These are phyloP conservation scores for Cryptosporidium baileyi DNA, from an alignment of 169 alveolate species.

Conservation along the genomic window DNA sequence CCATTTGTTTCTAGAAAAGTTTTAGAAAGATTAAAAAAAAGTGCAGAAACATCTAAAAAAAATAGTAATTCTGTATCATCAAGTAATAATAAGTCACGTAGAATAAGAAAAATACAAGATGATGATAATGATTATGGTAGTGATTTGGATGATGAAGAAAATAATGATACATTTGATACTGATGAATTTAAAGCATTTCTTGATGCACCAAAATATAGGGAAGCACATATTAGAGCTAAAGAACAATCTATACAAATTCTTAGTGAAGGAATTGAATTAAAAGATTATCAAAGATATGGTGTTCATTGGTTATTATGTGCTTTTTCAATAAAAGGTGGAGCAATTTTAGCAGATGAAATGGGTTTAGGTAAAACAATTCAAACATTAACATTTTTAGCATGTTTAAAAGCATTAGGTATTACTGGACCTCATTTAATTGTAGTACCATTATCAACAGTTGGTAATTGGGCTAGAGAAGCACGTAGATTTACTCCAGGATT, in stretches of 20 bases:
- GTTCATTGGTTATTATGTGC: conserved; percentile 89
- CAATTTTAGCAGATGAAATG: conserved; percentile 91
- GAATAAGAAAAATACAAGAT: conserved; percentile 41
- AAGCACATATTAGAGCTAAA: conserved; percentile 42
- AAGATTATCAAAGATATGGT: conserved; percentile 89
- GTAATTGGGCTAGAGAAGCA: conserved; percentile 94
- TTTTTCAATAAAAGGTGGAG: conserved; percentile 86
- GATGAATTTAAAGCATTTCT: conserved; percentile 7
- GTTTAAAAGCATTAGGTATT: conserved; percentile 79
- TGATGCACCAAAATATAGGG: conserved; percentile 53
- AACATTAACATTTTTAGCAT: conserved; percentile 84
- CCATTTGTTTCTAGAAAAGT: conserved; percentile 82
- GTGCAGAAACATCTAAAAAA: conserved; percentile 70
- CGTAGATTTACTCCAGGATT: conserved; percentile 88
- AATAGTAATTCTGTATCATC: not conserved
- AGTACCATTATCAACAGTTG: conserved; percentile 93
- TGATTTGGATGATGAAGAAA: not conserved
- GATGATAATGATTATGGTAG: not conserved
- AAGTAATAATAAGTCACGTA: not conserved
- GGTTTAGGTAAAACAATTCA: conserved; percentile 92
- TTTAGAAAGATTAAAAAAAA: conserved; percentile 77
- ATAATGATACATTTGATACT: not conserved
- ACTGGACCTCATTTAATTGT: conserved; percentile 93
- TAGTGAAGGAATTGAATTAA: conserved; percentile 83
- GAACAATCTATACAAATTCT: conserved; percentile 58